phyloP scores from a whole-genome alignment of 108 stramenopile species.

The Thalassiosira profunda region DNA sequence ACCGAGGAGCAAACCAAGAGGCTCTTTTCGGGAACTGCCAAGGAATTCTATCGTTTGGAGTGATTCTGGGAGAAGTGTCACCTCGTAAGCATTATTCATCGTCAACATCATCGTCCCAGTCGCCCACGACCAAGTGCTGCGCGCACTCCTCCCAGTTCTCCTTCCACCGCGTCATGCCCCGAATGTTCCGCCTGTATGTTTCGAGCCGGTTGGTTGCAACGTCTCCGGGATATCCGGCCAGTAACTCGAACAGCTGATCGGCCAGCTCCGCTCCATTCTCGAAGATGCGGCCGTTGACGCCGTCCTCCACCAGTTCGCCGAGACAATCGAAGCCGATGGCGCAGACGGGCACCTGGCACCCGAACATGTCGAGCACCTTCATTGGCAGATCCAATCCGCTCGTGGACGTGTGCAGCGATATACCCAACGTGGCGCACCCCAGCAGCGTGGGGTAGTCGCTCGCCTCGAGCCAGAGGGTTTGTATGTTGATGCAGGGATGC shows the following conservation, averaged over 20 bases:
- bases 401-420: slow-evolving; percentile 97
- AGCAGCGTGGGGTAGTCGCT: slow-evolving; percentile 94
- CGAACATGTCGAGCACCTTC: slow-evolving; percentile 98
- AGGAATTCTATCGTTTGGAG: slow-evolving; percentile 59
- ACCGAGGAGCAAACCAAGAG: slow-evolving; percentile 52
- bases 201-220: slow-evolving; percentile 51
- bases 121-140: slow-evolving; percentile 37
- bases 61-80: too few relatives aligned
- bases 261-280: slow-evolving; percentile 59
- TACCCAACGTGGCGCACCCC: slow-evolving; percentile 89
- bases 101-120: slow-evolving; percentile 1
- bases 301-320: slow-evolving; percentile 92
- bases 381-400: slow-evolving; percentile 98
- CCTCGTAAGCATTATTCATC: neutral
- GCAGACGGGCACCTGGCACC: slow-evolving; percentile 95
- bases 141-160: slow-evolving; percentile 87
- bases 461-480: slow-evolving; percentile 95
- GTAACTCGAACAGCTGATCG: slow-evolving; percentile 63
- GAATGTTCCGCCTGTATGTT: slow-evolving; percentile 56
- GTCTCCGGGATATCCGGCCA: slow-evolving; percentile 36
- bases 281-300: slow-evolving; percentile 87
- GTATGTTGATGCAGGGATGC: slow-evolving; percentile 56
- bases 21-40: slow-evolving; percentile 65
- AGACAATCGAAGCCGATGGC: slow-evolving; percentile 91
- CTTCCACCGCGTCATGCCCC: slow-evolving; percentile 70